These are phyloP conservation scores for Thalassiosira livingstoniorum DNA, from an alignment of 352 stramenopile genomes.

Conservation along the genomic window DNA sequence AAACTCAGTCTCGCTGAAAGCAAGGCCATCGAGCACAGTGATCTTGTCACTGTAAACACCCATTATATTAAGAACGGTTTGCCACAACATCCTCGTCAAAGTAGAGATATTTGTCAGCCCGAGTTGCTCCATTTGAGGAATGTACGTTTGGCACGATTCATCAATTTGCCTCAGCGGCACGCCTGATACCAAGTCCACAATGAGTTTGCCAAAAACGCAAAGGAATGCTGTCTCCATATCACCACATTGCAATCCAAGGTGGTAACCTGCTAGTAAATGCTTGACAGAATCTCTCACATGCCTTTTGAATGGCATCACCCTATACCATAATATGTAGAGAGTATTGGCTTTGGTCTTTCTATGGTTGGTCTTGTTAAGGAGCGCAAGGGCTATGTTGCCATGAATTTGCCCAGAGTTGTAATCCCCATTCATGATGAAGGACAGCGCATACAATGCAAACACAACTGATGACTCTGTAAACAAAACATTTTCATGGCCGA, in stretches of 20 bases:
- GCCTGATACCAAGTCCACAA: conserved; percentile 28
- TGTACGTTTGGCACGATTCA: not conserved
- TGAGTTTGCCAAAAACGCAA: conserved; percentile 28
- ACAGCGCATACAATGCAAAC: conserved; percentile 15
- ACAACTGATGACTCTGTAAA: conserved; percentile 17
- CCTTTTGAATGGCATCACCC: conserved; percentile 13
- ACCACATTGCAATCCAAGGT: conserved; percentile 14
- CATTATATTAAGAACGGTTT: conserved; percentile 31
- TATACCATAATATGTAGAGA: conserved; percentile 19
- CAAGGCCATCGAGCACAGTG: conserved; percentile 2
- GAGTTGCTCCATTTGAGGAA: conserved; percentile 20
- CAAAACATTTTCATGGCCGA: no score
- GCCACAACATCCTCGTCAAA: conserved; percentile 13
- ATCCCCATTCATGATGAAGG: conserved; percentile 7
- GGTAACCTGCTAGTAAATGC: conserved; percentile 15
- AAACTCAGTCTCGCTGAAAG: conserved; percentile 15
- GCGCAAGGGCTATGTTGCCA: not conserved
- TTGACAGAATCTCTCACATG: conserved; percentile 12
- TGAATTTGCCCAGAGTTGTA: conserved; percentile 5
- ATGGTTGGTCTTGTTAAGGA: conserved; percentile 2
- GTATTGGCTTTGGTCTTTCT: conserved; percentile 11
- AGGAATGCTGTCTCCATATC: not conserved
- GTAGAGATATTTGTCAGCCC: not conserved
- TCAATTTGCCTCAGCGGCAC: conserved; percentile 8
- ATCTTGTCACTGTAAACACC: not conserved